Conservation (phyloP, 352 stramenopile species). For the Globisporangium acanthophoron region DNA sequence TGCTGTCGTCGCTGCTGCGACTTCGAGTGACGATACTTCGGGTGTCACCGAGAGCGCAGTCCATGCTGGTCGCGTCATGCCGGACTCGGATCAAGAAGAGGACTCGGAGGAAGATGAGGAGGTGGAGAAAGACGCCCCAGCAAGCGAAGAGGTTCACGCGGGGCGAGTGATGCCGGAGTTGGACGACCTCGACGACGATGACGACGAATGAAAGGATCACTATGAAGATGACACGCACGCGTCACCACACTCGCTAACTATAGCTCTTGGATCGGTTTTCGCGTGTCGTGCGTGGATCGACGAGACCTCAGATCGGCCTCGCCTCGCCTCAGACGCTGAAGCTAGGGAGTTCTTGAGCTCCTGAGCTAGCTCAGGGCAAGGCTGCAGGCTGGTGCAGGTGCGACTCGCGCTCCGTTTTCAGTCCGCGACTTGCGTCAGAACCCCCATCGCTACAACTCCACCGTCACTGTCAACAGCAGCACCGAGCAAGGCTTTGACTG, state of each 20-base stretch:
- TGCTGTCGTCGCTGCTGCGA: background rate
- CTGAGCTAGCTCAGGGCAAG: too few relatives aligned
- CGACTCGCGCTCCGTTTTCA: background rate
- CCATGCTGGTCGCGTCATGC: conserved; percentile 14
- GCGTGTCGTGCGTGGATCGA: too few relatives aligned
- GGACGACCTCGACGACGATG: conserved; percentile 34
- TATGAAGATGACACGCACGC: background rate
- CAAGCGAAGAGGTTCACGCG: conserved; percentile 28
- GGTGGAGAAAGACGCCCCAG: conserved; percentile 8
- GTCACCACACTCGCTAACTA: background rate
- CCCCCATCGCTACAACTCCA: background rate
- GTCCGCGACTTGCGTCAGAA: background rate
- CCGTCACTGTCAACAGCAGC: too few relatives aligned
- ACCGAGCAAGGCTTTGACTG: too few relatives aligned
- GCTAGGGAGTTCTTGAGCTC: too few relatives aligned
- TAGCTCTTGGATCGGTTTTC: background rate
- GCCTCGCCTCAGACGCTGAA: too few relatives aligned
- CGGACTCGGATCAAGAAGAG: conserved; percentile 10
- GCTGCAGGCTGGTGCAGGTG: background rate
- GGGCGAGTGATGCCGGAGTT: conserved; percentile 53
- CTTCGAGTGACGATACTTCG: background rate
- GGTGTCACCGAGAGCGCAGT: background rate
- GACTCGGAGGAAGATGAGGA: conserved; percentile 25
- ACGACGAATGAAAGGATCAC: background rate
- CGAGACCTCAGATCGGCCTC: too few relatives aligned